Conservation (phyloP, 768 basidiomycete genomes). For the Boletus barrowsii region DNA sequence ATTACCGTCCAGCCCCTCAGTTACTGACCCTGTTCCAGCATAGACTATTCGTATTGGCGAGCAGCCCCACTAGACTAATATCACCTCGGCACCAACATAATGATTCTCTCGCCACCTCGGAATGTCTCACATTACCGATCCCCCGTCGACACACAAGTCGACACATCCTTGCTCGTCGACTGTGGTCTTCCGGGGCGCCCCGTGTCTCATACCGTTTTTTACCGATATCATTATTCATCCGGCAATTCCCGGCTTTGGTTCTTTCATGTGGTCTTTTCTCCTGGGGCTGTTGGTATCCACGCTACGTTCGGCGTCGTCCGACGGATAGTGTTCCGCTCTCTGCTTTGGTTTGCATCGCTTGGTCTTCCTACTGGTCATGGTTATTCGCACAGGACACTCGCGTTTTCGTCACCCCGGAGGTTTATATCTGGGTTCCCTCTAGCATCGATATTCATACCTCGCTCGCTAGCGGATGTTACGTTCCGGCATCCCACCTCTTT, state of each 20-base stretch:
- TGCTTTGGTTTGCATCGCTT: conserved; percentile 27
- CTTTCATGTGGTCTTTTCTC: conserved; percentile 26
- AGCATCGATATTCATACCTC: conserved; percentile 48
- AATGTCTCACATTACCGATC: conserved; percentile 24
- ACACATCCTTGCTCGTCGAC: conserved; percentile 5
- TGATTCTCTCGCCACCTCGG: conserved; percentile 25
- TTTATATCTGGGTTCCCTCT: conserved; percentile 31
- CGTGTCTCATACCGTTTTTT: conserved; percentile 27
- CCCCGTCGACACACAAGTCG: conserved; percentile 3
- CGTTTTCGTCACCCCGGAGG: conserved; percentile 19
- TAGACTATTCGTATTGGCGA: conserved; percentile 38
- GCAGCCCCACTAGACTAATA: conserved; percentile 38
- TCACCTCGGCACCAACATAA: conserved; percentile 31
- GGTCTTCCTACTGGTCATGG: conserved; percentile 35
- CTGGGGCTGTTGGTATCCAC: conserved; percentile 29
- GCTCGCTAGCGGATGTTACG: conserved; percentile 31
- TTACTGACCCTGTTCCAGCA: conserved; percentile 18
- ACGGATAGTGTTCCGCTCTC: conserved; percentile 30
- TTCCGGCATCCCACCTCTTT: conserved; percentile 23
- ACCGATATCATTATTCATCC: conserved; percentile 43
- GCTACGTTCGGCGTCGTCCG: conserved; percentile 13
- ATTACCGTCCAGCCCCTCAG: background rate
- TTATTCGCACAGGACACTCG: conserved; percentile 38
- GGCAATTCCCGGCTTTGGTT: conserved; percentile 35
- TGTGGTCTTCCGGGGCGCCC: conserved; percentile 19